Percentiles rank a stretch among this genome's conserved stretches.
These are phyloP conservation scores for Melastoma candidum DNA, from an alignment of 441 rosid species.

Conservation along the genomic window DNA sequence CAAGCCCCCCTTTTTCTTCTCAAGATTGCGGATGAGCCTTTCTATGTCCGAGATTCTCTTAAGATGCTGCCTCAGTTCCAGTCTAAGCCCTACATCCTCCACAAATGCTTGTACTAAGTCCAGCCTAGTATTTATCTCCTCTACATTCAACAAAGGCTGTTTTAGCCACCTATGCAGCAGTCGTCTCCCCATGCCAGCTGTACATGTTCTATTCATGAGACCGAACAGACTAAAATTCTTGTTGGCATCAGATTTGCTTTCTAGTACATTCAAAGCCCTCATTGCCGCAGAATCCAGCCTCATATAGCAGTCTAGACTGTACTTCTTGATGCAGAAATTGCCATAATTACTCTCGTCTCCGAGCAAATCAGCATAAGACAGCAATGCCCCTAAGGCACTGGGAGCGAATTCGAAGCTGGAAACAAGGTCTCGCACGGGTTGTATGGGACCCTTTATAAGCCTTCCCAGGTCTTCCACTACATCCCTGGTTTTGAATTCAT, in stretches of 20 bases:
- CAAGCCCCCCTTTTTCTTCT: slow-evolving; percentile 67
- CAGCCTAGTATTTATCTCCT: slow-evolving; percentile 63
- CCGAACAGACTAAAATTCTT: slow-evolving; percentile 95
- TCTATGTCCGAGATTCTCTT: slow-evolving; percentile 85
- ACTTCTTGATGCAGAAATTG: slow-evolving; percentile 50
- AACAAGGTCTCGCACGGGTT: slow-evolving; percentile 77
- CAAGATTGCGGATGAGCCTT: slow-evolving; percentile 54
- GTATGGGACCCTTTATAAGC: slow-evolving; percentile 76
- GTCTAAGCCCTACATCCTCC: slow-evolving; percentile 84
- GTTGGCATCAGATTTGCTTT: slow-evolving; percentile 94
- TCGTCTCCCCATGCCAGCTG: slow-evolving; percentile 97
- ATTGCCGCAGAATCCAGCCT: slow-evolving; percentile 88
- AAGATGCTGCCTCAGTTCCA: slow-evolving; percentile 90
- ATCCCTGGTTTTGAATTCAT: slow-evolving; percentile 82
- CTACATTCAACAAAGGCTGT: slow-evolving; percentile 79
- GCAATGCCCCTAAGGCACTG: slow-evolving; percentile 74
- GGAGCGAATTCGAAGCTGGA: slow-evolving; percentile 80
- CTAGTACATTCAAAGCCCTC: slow-evolving; percentile 94
- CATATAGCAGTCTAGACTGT: slow-evolving; percentile 72
- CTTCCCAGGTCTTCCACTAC: slow-evolving; percentile 81
- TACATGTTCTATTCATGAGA: slow-evolving; percentile 96
- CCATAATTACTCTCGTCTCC: slow-evolving; percentile 80
- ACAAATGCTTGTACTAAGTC: slow-evolving; percentile 93
- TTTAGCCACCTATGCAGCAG: slow-evolving; percentile 94
- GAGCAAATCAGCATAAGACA: slow-evolving; percentile 77